These are phyloP conservation scores for Auriscalpium vulgare DNA, from an alignment of 768 basidiomycete genomes.

Conservation along the genomic window DNA sequence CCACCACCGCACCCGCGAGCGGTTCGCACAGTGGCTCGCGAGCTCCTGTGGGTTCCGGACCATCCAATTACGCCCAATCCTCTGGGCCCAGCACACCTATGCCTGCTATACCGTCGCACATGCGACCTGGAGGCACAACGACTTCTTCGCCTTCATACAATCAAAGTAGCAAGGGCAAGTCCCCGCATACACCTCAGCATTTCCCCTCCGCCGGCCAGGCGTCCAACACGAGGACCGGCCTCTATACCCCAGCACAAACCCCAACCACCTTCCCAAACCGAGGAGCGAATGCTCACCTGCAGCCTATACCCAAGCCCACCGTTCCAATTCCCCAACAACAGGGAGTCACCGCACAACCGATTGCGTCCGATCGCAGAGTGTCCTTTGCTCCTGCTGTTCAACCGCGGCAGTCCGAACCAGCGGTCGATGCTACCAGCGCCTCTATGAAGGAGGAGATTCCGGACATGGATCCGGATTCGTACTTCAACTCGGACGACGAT, in stretches of 20 bases:
- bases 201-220: background rate
- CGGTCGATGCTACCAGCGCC: conserved; percentile 1
- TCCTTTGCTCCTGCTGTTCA: background rate
- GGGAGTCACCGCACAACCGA: background rate
- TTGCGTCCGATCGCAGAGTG: background rate
- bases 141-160: conserved; percentile 9
- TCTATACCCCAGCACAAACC: background rate
- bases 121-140: conserved; percentile 22
- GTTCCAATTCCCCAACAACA: background rate
- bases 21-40: background rate
- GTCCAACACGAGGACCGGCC: background rate
- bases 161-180: conserved; percentile 9
- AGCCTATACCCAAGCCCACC: background rate
- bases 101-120: conserved; percentile 33
- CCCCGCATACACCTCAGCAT: conserved; percentile 9
- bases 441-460: background rate
- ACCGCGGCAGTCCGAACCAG: background rate
- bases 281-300: background rate
- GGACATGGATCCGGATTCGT: conserved; percentile 31
- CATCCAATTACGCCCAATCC: conserved; percentile 3
- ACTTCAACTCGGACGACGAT: conserved; percentile 59
- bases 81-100: conserved; percentile 11
- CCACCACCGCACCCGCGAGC: background rate
- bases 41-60: background rate
- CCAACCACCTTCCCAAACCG: background rate